A percentile compares a stretch with the other conserved stretches of the same genome.
These are phyloP conservation scores for Porogramme epimiltina DNA, from an alignment of 1,284 basidiomycete genomes.

Conservation along the genomic window DNA sequence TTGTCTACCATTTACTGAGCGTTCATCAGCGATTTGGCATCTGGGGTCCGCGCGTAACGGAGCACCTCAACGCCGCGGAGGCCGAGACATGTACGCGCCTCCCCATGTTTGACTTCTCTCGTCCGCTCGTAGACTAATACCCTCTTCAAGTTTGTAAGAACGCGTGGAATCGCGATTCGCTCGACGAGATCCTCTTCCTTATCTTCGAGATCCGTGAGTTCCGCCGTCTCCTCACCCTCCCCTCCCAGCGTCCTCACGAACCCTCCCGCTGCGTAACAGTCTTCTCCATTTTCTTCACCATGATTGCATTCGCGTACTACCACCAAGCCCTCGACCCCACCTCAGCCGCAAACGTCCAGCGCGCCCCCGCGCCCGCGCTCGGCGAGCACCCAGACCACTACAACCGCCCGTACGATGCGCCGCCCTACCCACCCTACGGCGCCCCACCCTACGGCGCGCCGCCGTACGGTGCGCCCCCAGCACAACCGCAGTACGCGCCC, in stretches of 20 bases:
- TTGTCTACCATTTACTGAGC: not conserved
- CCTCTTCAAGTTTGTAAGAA: constrained; percentile 50
- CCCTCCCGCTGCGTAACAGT: constrained; percentile 36
- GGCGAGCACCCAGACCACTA: constrained; percentile 40
- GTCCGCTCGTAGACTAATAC: not conserved
- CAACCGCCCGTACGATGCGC: constrained; percentile 39
- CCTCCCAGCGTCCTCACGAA: constrained; percentile 16
- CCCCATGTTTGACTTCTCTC: not conserved
- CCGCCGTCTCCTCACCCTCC: not conserved
- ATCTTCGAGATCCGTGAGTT: constrained; percentile 51
- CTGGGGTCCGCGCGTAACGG: constrained; percentile 28
- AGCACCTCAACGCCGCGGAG: constrained; percentile 36
- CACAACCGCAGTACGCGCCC: constrained; percentile 36
- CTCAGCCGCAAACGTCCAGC: constrained; percentile 39
- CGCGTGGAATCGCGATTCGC: constrained; percentile 60
- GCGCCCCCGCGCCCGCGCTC: constrained; percentile 28
- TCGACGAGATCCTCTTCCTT: constrained; percentile 61
- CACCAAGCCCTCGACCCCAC: constrained; percentile 70
- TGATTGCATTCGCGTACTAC: constrained; percentile 67
- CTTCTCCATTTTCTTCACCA: constrained; percentile 57
- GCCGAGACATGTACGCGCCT: constrained; percentile 47
- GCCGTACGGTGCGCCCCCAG: too few species aligned
- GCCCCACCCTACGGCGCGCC: not conserved
- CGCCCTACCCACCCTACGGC: constrained; percentile 42
- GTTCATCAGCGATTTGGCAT: constrained; percentile 23